These are phyloP conservation scores for Microcera coccophila DNA, from an alignment of 2,329 filamentous ascomycete species.

Conservation along the genomic window DNA sequence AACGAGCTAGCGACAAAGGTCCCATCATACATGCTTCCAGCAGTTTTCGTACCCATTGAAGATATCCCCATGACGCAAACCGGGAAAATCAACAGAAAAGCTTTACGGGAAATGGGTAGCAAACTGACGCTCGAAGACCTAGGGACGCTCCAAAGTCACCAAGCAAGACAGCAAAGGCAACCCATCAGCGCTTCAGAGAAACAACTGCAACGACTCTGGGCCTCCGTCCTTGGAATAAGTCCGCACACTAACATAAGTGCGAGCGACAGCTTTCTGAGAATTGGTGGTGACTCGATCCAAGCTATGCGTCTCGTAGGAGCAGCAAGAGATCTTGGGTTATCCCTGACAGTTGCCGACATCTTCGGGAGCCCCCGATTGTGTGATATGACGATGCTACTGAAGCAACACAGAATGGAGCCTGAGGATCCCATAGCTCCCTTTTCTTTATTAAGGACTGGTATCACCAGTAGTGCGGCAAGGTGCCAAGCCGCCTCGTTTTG, in stretches of 20 bases:
- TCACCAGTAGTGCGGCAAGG: too few species aligned
- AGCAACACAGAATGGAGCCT: too few species aligned
- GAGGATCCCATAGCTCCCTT: too few species aligned
- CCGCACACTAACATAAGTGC: constrained; percentile 28
- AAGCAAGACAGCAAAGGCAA: too few species aligned
- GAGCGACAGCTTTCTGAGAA: constrained; percentile 25
- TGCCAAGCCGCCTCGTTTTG: too few species aligned
- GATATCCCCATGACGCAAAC: constrained; percentile 41
- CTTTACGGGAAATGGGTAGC: too few species aligned
- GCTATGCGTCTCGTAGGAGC: constrained; percentile 21
- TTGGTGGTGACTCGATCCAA: constrained; percentile 26
- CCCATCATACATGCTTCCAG: constrained; percentile 35
- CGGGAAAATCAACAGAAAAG: constrained; percentile 44
- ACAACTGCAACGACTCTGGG: too few species aligned
- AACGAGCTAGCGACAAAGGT: background rate
- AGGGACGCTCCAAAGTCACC: too few species aligned
- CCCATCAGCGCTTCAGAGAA: too few species aligned
- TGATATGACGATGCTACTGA: background rate
- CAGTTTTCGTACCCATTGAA: constrained; percentile 12
- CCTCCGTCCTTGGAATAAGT: constrained; percentile 9
- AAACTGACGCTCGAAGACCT: too few species aligned
- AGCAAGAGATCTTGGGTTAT: constrained; percentile 3
- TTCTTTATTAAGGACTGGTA: background rate
- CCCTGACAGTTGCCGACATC: too few species aligned
- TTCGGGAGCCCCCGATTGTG: too few species aligned